These are phyloP conservation scores for Colletotrichum sp. DNA, from an alignment of 2,329 filamentous ascomycete species.

Conservation along the genomic window DNA sequence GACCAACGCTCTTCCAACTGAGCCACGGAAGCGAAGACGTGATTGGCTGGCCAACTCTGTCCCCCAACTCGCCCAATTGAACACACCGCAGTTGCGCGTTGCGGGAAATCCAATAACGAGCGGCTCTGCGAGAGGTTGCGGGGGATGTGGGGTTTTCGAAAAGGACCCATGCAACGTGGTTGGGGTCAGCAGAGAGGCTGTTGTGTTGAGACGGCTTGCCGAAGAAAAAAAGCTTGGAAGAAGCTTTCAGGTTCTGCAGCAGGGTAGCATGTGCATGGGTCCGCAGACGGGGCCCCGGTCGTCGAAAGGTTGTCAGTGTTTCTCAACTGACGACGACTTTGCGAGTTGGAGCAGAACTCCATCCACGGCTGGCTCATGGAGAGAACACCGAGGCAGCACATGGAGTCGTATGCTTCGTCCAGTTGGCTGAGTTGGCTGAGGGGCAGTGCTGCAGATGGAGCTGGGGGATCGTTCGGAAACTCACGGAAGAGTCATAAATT, in stretches of 20 bases:
- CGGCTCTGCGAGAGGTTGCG: neutral
- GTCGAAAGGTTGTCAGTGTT: neutral
- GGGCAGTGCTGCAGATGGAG: neutral
- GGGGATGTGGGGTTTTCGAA: neutral
- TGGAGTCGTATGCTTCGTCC: neutral
- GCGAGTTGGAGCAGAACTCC: neutral
- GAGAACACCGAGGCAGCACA: neutral
- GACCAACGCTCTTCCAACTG: constrained; percentile 14
- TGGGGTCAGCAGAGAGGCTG: neutral
- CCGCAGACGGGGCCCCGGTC: neutral
- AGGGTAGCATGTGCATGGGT: neutral
- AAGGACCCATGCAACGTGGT: neutral
- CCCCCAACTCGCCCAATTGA: neutral
- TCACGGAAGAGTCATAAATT: neutral
- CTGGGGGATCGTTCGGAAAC: neutral
- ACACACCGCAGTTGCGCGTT: neutral
- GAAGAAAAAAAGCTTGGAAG: neutral
- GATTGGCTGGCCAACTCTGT: neutral
- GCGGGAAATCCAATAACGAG: neutral
- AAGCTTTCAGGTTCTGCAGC: neutral
- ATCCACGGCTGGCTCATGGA: neutral
- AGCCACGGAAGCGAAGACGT: neutral
- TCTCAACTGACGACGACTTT: neutral
- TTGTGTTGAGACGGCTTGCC: neutral
- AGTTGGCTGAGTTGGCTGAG: neutral